These are phyloP conservation scores for Xerophyta viscosa DNA, from an alignment of 106 monocot genomes.

Conservation along the genomic window DNA sequence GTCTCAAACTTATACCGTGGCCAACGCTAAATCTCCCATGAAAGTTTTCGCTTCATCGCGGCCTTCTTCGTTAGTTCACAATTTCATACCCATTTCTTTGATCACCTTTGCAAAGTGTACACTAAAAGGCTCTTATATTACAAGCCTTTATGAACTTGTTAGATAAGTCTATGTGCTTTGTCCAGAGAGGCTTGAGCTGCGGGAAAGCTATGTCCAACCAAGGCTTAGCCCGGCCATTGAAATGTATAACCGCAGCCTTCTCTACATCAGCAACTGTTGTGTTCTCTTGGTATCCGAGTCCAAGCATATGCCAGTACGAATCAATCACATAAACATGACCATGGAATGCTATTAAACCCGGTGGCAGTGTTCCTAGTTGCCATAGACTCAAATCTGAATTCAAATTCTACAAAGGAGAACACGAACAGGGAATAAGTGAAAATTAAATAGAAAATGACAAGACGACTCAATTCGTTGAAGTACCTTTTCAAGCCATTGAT, in stretches of 20 bases:
- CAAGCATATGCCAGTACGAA: constrained; percentile 81
- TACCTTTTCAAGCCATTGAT: constrained; percentile 63
- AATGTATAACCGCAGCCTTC: constrained; percentile 71
- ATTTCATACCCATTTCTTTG: no score
- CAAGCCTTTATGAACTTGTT: constrained; percentile 56
- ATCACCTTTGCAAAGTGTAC: no score
- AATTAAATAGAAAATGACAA: no score
- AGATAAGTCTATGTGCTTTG: constrained; percentile 51
- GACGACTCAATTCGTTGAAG: constrained; percentile 5
- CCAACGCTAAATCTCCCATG: no score
- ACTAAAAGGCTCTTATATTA: constrained; percentile 37
- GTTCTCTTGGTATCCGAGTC: constrained; percentile 80
- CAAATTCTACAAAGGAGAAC: constrained; percentile 41
- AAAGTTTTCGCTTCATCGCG: no score
- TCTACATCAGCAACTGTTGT: constrained; percentile 28
- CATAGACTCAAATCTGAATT: constrained; percentile 68
- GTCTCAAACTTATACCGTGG: no score
- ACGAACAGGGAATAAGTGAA: background rate
- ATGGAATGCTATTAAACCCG: constrained; percentile 73
- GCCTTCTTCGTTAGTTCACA: no score
- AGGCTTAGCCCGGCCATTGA: constrained; percentile 82
- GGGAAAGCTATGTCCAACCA: constrained; percentile 88
- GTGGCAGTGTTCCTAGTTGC: constrained; percentile 81
- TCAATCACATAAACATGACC: constrained; percentile 63
- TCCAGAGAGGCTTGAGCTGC: constrained; percentile 46